Conservation (phyloP, 768 basidiomycete species). For the Suillus americanus region DNA sequence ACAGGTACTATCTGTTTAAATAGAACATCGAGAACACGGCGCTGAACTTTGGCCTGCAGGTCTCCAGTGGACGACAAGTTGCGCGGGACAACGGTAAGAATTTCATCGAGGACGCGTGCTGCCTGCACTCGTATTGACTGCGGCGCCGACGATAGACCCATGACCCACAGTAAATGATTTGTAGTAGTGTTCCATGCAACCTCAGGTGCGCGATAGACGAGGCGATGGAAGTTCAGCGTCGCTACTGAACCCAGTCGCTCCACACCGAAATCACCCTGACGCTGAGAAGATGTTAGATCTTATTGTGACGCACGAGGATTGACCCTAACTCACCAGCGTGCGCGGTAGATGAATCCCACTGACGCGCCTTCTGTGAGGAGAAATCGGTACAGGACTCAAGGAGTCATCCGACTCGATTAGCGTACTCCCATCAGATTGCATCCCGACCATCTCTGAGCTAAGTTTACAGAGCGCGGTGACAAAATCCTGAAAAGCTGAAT, state of each 20-base stretch:
- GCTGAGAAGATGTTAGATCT: slow-evolving; percentile 38
- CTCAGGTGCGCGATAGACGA: slow-evolving; percentile 80
- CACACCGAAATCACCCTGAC: slow-evolving; percentile 94
- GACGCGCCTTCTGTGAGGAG: slow-evolving; percentile 64
- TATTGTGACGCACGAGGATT: slow-evolving; percentile 2
- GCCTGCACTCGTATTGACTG: slow-evolving; percentile 85
- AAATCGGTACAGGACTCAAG: slow-evolving; percentile 35
- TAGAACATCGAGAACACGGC: slow-evolving; percentile 83
- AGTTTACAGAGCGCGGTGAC: slow-evolving; percentile 76
- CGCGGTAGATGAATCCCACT: slow-evolving; percentile 88
- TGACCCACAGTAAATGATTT: slow-evolving; percentile 74
- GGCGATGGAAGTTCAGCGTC: slow-evolving; percentile 80
- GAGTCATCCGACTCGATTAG: slow-evolving; percentile 27
- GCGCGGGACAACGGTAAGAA: slow-evolving; percentile 74
- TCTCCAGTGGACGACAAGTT: slow-evolving; percentile 62
- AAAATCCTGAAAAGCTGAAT: slow-evolving; percentile 79
- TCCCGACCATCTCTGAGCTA: slow-evolving; percentile 90
- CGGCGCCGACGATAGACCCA: slow-evolving; percentile 69
- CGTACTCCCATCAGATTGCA: slow-evolving; percentile 55
- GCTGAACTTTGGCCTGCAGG: slow-evolving; percentile 70
- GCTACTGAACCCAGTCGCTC: slow-evolving; percentile 79
- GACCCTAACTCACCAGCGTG: slow-evolving; percentile 55
- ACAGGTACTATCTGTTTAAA: slow-evolving; percentile 67
- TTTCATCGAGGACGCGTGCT: slow-evolving; percentile 82
- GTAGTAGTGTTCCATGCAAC: slow-evolving; percentile 86